Percentiles rank a stretch among this genome's conserved stretches.
Evolutionary conservation across 495 filamentous ascomycete genomes (phyloP).

Genomic region (Thermothielavioides terrestris): DNA sequence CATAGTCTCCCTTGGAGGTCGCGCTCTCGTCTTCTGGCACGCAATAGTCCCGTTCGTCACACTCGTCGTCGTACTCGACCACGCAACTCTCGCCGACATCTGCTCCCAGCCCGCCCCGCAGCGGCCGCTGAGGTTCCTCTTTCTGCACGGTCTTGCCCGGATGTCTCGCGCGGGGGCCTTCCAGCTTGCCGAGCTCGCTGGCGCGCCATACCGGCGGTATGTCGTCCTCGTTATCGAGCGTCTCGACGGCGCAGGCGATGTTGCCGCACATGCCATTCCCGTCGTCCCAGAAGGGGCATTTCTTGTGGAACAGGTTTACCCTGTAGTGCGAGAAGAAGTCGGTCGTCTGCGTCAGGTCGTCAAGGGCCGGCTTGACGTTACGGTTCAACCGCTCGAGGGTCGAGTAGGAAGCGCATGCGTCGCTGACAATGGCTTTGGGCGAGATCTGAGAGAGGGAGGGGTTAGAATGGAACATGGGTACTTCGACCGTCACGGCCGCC

Average conservation of each 20-base stretch:
- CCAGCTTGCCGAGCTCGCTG: slow-evolving; percentile 83
- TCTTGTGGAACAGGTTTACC: slow-evolving; percentile 89
- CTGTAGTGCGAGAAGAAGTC: slow-evolving; percentile 98
- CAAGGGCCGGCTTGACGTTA: slow-evolving; percentile 67
- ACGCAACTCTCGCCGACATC: slow-evolving; percentile 91
- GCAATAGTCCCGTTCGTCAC: slow-evolving; percentile 95
- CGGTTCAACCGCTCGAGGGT: slow-evolving; percentile 78
- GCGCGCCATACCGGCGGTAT: slow-evolving; percentile 87
- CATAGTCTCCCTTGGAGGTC: slow-evolving; percentile 85
- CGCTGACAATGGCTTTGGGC: slow-evolving; percentile 56
- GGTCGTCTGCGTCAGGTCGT: slow-evolving; percentile 72
- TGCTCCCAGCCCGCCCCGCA: slow-evolving; percentile 76
- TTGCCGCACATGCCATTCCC: slow-evolving; percentile 93
- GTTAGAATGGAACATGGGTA: slow-evolving; percentile 29
- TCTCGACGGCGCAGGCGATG: slow-evolving; percentile 95
- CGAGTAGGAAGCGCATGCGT: slow-evolving; percentile 87
- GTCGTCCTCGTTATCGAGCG: slow-evolving; percentile 88
- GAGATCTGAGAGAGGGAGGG: slow-evolving; percentile 40
- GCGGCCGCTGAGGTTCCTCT: slow-evolving; percentile 59
- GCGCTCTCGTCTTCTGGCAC: slow-evolving; percentile 90
- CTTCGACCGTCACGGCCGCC: slow-evolving; percentile 17
- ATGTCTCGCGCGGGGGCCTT: slow-evolving; percentile 84
- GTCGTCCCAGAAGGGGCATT: slow-evolving; percentile 94
- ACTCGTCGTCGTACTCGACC: slow-evolving; percentile 95
- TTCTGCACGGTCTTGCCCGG: slow-evolving; percentile 64